A percentile compares a stretch with the other conserved stretches of the same genome.
Evolutionary conservation across 495 filamentous ascomycete genomes (phyloP).

Genomic region (Penicillium ucsense): DNA sequence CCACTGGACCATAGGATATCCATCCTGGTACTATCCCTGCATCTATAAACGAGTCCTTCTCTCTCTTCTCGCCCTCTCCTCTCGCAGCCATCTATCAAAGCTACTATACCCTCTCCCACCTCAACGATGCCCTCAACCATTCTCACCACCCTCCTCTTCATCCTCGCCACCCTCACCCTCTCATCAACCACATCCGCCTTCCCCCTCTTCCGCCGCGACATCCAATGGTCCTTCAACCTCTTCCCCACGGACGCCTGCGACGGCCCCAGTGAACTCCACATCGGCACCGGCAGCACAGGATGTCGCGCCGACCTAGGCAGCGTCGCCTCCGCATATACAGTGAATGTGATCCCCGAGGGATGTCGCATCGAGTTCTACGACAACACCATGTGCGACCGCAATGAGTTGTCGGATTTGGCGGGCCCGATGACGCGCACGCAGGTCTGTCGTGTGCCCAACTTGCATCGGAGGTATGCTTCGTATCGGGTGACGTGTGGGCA

Average conservation of each 20-base stretch:
- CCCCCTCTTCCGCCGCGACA: slow-evolving; percentile 11
- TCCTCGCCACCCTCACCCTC: slow-evolving; percentile 1
- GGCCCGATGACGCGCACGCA: slow-evolving; percentile 5
- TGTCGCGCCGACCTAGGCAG: slow-evolving; percentile 16
- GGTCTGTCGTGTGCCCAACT: slow-evolving; percentile 6
- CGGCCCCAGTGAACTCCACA: slow-evolving; percentile 8
- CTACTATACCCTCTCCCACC: not conserved
- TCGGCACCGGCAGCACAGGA: slow-evolving; percentile 17
- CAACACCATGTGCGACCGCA: slow-evolving; percentile 21
- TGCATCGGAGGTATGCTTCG: slow-evolving; percentile 11
- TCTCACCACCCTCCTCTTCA: not conserved
- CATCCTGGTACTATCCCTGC: too few species aligned
- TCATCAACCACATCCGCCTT: slow-evolving; percentile 9
- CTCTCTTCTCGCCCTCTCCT: not conserved
- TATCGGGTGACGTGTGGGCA: slow-evolving; percentile 19
- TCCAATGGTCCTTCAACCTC: slow-evolving; percentile 19
- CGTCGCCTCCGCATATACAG: slow-evolving; percentile 15
- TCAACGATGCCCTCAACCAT: not conserved
- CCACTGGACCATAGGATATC: too few species aligned
- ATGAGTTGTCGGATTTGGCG: slow-evolving; percentile 9
- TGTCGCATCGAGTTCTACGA: slow-evolving; percentile 20
- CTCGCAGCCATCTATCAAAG: not conserved
- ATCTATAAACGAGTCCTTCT: not conserved
- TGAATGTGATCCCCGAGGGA: slow-evolving; percentile 10
- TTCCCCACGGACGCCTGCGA: slow-evolving; percentile 13